Conservation (phyloP, 306 rosid genomes). For the Carpinus viminea region DNA sequence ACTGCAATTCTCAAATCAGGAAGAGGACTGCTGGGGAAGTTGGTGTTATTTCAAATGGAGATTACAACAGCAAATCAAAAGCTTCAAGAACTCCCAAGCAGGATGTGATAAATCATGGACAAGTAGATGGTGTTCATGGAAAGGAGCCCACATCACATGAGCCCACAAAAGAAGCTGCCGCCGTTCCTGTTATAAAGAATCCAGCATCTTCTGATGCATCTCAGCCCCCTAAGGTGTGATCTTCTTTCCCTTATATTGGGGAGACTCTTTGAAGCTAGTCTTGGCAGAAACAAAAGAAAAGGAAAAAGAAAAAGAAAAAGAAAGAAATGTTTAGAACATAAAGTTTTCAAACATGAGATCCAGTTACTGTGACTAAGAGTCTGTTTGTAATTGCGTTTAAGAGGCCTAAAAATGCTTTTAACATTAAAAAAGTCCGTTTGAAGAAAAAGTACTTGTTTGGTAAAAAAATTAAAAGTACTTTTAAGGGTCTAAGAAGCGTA, state of each 20-base stretch:
- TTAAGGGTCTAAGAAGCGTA: no score
- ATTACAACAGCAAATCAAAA: slow-evolving; percentile 46
- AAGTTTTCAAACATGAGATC: background rate
- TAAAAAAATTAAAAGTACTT: no score
- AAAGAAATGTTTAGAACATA: background rate
- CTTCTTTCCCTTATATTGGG: slow-evolving; percentile 21
- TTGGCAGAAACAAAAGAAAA: background rate
- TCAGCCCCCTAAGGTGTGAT: slow-evolving; percentile 51
- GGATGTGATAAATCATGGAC: slow-evolving; percentile 43
- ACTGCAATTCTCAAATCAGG: slow-evolving; percentile 47
- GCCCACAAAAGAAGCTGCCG: slow-evolving; percentile 37
- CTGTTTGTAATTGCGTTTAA: no score
- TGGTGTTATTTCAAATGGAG: slow-evolving; percentile 54
- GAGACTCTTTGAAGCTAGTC: slow-evolving; percentile 6
- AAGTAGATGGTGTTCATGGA: slow-evolving; percentile 31
- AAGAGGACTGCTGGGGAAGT: slow-evolving; percentile 65
- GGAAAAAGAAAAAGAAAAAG: background rate
- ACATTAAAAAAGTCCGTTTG: no score
- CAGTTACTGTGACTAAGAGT: background rate
- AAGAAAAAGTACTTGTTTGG: no score
- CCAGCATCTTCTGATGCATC: slow-evolving; percentile 44
- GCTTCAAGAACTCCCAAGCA: slow-evolving; percentile 38
- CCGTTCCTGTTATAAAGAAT: slow-evolving; percentile 37
- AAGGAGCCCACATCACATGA: slow-evolving; percentile 38
- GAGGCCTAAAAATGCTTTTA: no score